Percentiles rank a stretch among this genome's conserved stretches.
Conservation (phyloP, 805 yeast genomes). For the Soucietia sequanensis region DNA sequence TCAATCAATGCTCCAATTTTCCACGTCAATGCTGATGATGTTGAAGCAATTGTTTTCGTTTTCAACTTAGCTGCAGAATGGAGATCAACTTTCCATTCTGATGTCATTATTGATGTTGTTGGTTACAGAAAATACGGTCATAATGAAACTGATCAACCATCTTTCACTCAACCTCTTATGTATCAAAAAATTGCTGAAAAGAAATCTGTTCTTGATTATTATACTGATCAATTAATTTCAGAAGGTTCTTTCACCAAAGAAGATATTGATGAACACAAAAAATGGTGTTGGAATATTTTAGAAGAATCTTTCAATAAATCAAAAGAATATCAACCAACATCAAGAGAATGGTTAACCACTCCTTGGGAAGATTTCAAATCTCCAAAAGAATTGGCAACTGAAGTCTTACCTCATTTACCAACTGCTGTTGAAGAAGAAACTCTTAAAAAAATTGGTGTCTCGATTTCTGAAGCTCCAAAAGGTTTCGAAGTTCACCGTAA, state of each 20-base stretch:
- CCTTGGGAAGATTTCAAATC: conserved; percentile 99
- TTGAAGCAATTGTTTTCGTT: conserved; percentile 86
- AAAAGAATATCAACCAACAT: conserved; percentile 84
- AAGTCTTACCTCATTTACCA: conserved; percentile 92
- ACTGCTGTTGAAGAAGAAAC: conserved; percentile 77
- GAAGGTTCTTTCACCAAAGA: conserved; percentile 89
- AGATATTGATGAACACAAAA: conserved; percentile 93
- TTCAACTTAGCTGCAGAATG: conserved; percentile 98
- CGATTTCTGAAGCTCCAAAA: conserved; percentile 81
- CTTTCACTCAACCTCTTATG: conserved; percentile 98
- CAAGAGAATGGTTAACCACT: conserved; percentile 97
- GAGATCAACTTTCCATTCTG: conserved; percentile 96
- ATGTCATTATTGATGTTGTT: conserved; percentile 93
- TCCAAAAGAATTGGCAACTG: conserved; percentile 94
- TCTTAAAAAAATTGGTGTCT: conserved; percentile 75
- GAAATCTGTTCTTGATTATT: conserved; percentile 84
- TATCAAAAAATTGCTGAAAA: conserved; percentile 86
- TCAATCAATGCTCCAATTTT: conserved; percentile 96
- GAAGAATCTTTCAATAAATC: conserved; percentile 89
- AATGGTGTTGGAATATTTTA: conserved; percentile 95
- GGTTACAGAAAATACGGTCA: conserved; percentile 99
- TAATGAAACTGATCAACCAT: conserved; percentile 99
- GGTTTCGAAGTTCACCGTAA: conserved; percentile 90
- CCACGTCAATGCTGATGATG: conserved; percentile 99
- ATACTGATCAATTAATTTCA: conserved; percentile 70